Conservation (phyloP, 257 asterid species). For the Nicotiana benthamiana region DNA sequence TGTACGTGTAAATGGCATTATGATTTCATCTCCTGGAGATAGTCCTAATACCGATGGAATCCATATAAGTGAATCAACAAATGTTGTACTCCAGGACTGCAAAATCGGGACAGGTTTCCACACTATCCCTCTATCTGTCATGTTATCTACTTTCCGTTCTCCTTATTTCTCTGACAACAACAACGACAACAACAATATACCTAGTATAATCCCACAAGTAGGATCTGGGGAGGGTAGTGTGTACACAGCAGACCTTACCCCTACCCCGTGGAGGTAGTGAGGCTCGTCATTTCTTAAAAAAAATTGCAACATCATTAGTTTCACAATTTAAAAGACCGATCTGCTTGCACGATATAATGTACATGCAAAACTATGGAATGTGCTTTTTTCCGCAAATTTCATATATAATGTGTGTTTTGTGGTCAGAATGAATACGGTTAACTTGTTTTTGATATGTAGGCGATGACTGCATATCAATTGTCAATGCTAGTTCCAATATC, state of each 20-base stretch:
- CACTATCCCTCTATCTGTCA: background rate
- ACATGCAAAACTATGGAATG: no score
- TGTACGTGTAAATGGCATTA: conserved; percentile 49
- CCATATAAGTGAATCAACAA: conserved; percentile 73
- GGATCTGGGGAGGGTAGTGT: no score
- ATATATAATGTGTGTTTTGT: background rate
- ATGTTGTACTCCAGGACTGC: conserved; percentile 73
- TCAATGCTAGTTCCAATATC: conserved; percentile 67
- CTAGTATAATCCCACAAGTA: no score
- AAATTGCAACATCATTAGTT: background rate
- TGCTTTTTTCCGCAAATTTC: background rate
- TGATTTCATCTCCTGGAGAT: conserved; percentile 68
- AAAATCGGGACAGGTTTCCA: conserved; percentile 78
- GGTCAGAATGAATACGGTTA: background rate
- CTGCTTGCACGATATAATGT: background rate
- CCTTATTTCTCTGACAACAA: background rate
- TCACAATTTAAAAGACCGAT: background rate
- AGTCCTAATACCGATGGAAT: conserved; percentile 98
- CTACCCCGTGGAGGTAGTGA: no score
- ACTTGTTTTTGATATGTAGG: conserved; percentile 34
- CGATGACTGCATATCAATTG: conserved; percentile 90
- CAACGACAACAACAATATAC: no score
- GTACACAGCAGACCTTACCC: no score
- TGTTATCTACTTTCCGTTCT: background rate
- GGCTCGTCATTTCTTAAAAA: no score